These are phyloP conservation scores for Rhizophagus clarus DNA, from an alignment of 192 early-diverging fungal genomes.

Conservation along the genomic window DNA sequence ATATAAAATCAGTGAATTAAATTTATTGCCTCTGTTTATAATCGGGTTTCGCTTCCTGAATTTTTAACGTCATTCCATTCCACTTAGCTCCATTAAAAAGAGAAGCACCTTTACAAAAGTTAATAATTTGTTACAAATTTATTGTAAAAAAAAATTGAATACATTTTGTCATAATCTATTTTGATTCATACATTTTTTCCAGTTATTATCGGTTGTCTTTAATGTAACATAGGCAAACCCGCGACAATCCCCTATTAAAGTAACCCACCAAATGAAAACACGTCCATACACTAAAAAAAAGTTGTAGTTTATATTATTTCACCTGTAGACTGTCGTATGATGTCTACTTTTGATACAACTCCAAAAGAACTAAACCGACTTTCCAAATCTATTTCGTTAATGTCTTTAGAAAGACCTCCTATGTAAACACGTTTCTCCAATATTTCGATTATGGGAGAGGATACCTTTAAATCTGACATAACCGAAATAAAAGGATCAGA, in stretches of 20 bases:
- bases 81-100: constrained; percentile 79
- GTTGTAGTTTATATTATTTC: not conserved
- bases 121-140: not conserved
- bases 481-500: not conserved
- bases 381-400: constrained; percentile 58
- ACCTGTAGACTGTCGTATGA: constrained; percentile 53
- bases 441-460: not conserved
- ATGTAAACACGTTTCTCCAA: constrained; percentile 69
- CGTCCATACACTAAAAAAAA: constrained; percentile 27
- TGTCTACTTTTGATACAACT: constrained; percentile 48
- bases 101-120: constrained; percentile 47
- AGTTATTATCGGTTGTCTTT: constrained; percentile 63
- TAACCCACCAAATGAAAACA: constrained; percentile 11
- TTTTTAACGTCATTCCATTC: constrained; percentile 76
- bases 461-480: not conserved
- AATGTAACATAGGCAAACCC: constrained; percentile 79
- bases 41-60: constrained; percentile 82
- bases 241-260: constrained; percentile 48
- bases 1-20: not conserved
- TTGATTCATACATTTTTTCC: constrained; percentile 59
- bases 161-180: no score
- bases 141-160: not conserved
- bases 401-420: constrained; percentile 67
- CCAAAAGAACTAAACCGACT: constrained; percentile 79
- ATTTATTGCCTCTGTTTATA: constrained; percentile 53